Base-by-base conservation (phyloP, 2,329 filamentous ascomycete genomes). In the Penicillium sp. region DNA sequence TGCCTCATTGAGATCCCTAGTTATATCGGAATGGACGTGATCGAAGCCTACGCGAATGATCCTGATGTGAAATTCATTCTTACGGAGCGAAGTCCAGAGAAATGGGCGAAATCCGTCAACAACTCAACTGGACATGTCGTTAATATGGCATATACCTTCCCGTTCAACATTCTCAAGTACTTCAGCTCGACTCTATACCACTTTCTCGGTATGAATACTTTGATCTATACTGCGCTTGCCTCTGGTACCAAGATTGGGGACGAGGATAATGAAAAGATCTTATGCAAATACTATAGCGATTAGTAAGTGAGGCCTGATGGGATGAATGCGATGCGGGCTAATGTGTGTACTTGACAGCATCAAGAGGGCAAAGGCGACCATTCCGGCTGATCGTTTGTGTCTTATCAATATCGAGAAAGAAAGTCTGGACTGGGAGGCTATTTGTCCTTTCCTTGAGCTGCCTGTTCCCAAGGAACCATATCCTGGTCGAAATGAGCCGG, bases 41-140 rank as follows among this genome's bases (percentile, higher is more conserved):
- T 69, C 1, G 50, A 62, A n/a, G 55, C 51, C 1, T 68, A 69
- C 31, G 55, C 54, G 2, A 19, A 62, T 3, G 67, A 69, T 25
- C 67, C 67, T 0, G 50, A 67, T 13, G 62, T 69, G 4, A 69
- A 69, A 19, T 68, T 69, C 26, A 68, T 69, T 13, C 53, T 69
- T 8, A 68, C 65, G 0, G 64, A 69, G 42, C 60, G 67, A 16
- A 21, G 42, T 14, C 65, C 67, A 0, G 53, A 63, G 19, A 66
- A 62, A 45, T 69, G 67, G 67, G 64, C 57, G 0, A 54, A 26
- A 14, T 69, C 67, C 0, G 29, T 67, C 35, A 65, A 68, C 14
- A 67, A 66, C 9, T 64, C 65, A 1, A 31, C 58, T 7, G 65
- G 53, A 0, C 45, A 53, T 5, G 48, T 62, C 0, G 50, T 53